Conservation (phyloP, 257 asterid species). For the Buddleja alternifolia region DNA sequence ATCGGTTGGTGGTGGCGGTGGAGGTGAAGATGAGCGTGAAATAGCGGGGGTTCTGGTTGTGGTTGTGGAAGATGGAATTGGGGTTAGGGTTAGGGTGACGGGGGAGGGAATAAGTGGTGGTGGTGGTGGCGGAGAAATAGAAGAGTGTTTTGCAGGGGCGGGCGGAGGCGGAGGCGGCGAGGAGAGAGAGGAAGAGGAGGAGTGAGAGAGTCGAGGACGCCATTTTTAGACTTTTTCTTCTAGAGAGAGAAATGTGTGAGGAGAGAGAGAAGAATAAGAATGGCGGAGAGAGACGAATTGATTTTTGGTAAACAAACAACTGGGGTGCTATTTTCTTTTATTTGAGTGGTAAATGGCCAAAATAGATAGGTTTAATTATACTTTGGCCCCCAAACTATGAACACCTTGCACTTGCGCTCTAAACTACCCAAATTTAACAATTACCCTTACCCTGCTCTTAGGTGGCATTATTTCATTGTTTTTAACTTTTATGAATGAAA, state of each 20-base stretch:
- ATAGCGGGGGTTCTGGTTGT: conserved; percentile 40
- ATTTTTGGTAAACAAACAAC: too few relatives aligned
- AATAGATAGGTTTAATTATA: not conserved
- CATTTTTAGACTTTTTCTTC: conserved; percentile 37
- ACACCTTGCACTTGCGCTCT: too few relatives aligned
- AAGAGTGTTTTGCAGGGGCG: conserved; percentile 84
- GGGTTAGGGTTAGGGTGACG: conserved; percentile 42
- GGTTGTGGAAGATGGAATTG: conserved; percentile 21
- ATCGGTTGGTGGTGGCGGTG: conserved; percentile 30
- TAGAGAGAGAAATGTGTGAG: not conserved
- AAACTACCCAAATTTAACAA: too few relatives aligned
- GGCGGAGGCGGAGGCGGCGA: conserved; percentile 50
- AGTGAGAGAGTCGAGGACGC: conserved; percentile 41
- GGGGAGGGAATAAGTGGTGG: conserved; percentile 37
- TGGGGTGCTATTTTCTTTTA: not conserved
- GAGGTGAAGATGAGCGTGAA: conserved; percentile 55
- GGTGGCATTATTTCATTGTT: too few relatives aligned
- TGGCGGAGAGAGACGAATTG: too few relatives aligned
- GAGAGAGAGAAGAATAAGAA: too few relatives aligned
- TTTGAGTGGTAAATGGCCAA: too few relatives aligned
- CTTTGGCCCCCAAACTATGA: not conserved
- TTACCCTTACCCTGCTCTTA: too few relatives aligned
- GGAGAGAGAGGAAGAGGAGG: conserved; percentile 45
- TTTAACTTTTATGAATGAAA: too few relatives aligned
- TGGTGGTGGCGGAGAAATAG: conserved; percentile 54